Conservation (phyloP, 306 rosid genomes). For the Astragalus glycyphyllos region DNA sequence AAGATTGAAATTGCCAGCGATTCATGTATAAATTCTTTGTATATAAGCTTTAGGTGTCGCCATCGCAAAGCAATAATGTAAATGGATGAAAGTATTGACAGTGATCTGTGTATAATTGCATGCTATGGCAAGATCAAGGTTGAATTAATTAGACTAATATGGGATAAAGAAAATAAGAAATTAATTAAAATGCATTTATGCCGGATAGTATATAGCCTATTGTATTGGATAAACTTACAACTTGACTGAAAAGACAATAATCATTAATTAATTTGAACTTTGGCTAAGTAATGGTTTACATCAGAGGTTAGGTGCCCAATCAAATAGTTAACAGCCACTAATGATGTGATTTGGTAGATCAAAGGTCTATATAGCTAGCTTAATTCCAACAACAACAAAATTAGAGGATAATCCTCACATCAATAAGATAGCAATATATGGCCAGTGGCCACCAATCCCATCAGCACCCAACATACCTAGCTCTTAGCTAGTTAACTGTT, state of each 20-base stretch:
- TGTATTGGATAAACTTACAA: constrained; percentile 25
- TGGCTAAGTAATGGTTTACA: constrained; percentile 46
- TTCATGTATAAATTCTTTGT: constrained; percentile 34
- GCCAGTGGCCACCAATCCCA: background rate
- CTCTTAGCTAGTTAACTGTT: no score
- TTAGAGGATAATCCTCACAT: constrained; percentile 29
- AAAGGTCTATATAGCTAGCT: constrained; percentile 40
- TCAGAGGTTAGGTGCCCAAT: constrained; percentile 63
- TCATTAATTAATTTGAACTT: background rate
- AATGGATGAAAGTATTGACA: constrained; percentile 36
- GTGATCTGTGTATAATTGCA: constrained; percentile 38
- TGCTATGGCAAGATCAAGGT: constrained; percentile 35
- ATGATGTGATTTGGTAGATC: constrained; percentile 58
- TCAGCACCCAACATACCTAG: background rate
- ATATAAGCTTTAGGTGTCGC: constrained; percentile 38
- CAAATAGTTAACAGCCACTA: constrained; percentile 58
- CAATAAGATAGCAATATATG: background rate
- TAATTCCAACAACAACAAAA: constrained; percentile 35
- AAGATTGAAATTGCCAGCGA: background rate
- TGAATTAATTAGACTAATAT: no score
- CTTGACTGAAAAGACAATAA: constrained; percentile 23
- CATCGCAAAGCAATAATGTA: constrained; percentile 45
- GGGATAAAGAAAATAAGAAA: constrained; percentile 23
- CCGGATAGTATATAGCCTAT: background rate
- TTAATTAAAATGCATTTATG: background rate